Evolutionary conservation across 2,329 filamentous ascomycete genomes (phyloP), one percentile per base, ranked within the genome.

Genomic region (Verticillium zaregamsianum): DNA sequence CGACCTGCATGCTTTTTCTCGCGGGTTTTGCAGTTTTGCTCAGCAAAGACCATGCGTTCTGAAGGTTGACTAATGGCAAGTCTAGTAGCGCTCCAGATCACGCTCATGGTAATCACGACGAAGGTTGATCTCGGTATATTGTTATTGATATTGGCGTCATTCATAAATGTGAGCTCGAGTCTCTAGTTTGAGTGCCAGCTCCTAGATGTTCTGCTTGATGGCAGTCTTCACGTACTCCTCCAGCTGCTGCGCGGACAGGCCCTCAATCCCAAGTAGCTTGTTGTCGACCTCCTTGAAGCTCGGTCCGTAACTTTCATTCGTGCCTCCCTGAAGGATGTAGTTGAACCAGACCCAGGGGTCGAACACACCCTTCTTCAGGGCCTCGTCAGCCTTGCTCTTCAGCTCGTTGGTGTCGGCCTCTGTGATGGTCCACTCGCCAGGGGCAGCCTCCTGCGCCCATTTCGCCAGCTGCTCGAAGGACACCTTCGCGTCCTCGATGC

Each of bases 391-490:
- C 45, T 52, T 52, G 45, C n/a, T 20, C 45, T 52, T 52, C 8
- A 52, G 45, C 45, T 52, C 45, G 45, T 23, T 52, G n/a, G n/a
- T 52, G 45, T 52, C 45, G 45, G 20, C n/a, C 20, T 25, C 45
- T 11, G 45, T n/a, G 45, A 20, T 25, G 45, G 17, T 52, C 45
- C 45, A 52, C n/a, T 20, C 23, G n/a, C 45, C 45, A 23, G 45
- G 45, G 20, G 20, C 20, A 14, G 45, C 45, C 20, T 52, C 45
- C 8, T 52, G 45, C 8, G 45, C 45, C 45, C 45, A 52, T 20
- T 52, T 11, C n/a, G 45, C 45, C 2, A 88, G 70, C 57, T 85
- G 74, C 3, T 79, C 80, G 70, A 86, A 82, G 0, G 78, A 80
- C 0, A 79, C 77, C 15, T 75, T 74, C 59, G 82, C 80, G 3